A percentile compares a stretch with the other conserved stretches of the same genome.
Conservation (phyloP, 371 early-diverging fungal genomes). For the Zopfochytrium polystomum region DNA sequence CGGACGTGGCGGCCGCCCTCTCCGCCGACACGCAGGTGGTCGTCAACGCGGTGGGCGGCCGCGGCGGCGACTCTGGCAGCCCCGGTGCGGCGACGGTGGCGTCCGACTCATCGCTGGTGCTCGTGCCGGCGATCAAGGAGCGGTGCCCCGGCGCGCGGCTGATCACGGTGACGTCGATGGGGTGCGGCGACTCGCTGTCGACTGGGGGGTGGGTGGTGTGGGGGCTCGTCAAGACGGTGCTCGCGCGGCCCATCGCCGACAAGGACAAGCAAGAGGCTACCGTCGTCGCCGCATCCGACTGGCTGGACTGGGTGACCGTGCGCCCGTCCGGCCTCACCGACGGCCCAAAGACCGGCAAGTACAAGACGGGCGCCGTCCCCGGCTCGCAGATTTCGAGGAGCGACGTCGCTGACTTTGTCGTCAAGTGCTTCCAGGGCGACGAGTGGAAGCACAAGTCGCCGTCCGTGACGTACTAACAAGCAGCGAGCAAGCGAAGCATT, state of each 20-base stretch:
- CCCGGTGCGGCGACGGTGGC: too few species aligned
- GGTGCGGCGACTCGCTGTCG: neutral
- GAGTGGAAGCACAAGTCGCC: constrained; percentile 2
- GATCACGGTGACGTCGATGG: constrained; percentile 6
- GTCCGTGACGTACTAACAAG: neutral
- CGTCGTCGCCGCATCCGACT: neutral
- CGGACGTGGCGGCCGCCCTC: neutral
- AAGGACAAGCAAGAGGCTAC: constrained; percentile 8
- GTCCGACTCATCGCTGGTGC: neutral
- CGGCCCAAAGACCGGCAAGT: neutral
- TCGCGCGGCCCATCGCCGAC: neutral
- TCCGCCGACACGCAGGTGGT: constrained; percentile 2
- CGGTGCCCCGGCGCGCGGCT: constrained; percentile 6
- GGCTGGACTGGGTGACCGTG: constrained; percentile 10
- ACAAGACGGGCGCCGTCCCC: neutral
- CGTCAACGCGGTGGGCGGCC: constrained; percentile 3
- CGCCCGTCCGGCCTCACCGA: constrained; percentile 6
- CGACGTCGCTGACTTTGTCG: constrained; percentile 9
- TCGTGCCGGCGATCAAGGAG: constrained; percentile 1
- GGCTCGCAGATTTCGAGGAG: constrained; percentile 1
- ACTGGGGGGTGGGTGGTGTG: neutral
- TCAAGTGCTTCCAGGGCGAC: neutral
- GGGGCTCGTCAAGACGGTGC: neutral
- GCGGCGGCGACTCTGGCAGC: neutral
- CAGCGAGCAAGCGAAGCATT: neutral